Percentiles rank a stretch among this genome's conserved stretches.
Evolutionary conservation across 345 rosid genomes (phyloP).

Genomic region (Brassica rapa): DNA sequence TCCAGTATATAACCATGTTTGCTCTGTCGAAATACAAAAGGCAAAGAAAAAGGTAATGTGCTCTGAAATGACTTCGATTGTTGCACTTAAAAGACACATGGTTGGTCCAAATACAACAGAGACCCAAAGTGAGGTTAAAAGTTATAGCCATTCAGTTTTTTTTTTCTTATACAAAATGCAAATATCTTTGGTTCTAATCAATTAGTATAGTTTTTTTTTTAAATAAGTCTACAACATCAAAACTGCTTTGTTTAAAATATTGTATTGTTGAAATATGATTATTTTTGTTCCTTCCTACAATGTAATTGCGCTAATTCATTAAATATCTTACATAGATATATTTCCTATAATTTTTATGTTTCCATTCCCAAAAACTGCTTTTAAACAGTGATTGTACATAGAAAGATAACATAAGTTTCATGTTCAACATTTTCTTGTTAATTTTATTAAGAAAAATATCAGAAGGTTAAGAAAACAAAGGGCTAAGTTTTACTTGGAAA

Average conservation of each 20-base stretch:
- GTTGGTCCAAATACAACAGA: no score
- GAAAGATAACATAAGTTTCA: not conserved
- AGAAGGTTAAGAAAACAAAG: not conserved
- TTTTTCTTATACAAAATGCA: not conserved
- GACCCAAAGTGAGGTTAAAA: not conserved
- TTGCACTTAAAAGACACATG: no score
- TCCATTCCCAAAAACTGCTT: not conserved
- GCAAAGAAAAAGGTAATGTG: not conserved
- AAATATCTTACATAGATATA: no score
- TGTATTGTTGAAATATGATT: no score
- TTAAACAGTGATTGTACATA: not conserved
- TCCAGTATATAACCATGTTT: slow-evolving; percentile 35
- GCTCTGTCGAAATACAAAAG: slow-evolving; percentile 14
- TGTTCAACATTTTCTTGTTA: not conserved
- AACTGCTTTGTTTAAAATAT: not conserved
- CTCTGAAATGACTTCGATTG: not conserved
- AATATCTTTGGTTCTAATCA: not conserved
- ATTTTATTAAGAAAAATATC: not conserved
- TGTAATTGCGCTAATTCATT: no score
- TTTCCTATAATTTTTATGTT: not conserved
- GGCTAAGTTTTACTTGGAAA: slow-evolving; percentile 20
- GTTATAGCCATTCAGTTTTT: not conserved
- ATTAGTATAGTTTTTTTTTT: not conserved
- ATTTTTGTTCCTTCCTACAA: no score
- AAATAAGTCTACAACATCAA: not conserved